Conservation (phyloP, 2,329 filamentous ascomycete species). For the Dryadomyces quercivorus region DNA sequence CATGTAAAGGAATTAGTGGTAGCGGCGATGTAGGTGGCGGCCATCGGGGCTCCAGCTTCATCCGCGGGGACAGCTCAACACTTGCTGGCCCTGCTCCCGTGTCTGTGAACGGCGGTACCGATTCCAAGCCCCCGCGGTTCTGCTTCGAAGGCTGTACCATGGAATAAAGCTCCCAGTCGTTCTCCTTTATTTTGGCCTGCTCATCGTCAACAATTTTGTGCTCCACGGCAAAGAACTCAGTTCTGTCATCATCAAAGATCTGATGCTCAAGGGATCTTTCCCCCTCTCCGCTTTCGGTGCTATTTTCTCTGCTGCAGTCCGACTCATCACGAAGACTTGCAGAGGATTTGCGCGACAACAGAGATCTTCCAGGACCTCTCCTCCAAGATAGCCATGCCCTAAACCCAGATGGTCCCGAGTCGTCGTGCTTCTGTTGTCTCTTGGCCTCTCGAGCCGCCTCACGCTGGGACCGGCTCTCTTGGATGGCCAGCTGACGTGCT, state of each 20-base stretch:
- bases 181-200: conserved; percentile 3
- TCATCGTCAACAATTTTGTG: background rate
- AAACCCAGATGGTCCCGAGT: background rate
- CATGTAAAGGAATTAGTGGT: conserved; percentile 3
- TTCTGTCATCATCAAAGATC: background rate
- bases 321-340: conserved; percentile 4
- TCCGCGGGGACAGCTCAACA: background rate
- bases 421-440: background rate
- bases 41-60: background rate
- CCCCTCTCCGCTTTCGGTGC: background rate
- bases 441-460: conserved; percentile 1
- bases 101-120: no score
- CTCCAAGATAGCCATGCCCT: conserved; percentile 9
- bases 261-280: background rate
- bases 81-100: no score
- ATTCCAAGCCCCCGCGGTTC: background rate
- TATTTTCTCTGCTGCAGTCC: background rate
- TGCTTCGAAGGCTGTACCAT: conserved; percentile 4
- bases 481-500: background rate
- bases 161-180: conserved; percentile 6
- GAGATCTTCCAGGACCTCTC: conserved; percentile 5
- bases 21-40: conserved; percentile 8
- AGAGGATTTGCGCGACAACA: conserved; percentile 6
- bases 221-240: background rate
- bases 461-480: background rate